A percentile compares a stretch with the other conserved stretches of the same genome.
These are phyloP conservation scores for Naegleria fowleri DNA, from an alignment of 208 protist genomes.

Conservation along the genomic window DNA sequence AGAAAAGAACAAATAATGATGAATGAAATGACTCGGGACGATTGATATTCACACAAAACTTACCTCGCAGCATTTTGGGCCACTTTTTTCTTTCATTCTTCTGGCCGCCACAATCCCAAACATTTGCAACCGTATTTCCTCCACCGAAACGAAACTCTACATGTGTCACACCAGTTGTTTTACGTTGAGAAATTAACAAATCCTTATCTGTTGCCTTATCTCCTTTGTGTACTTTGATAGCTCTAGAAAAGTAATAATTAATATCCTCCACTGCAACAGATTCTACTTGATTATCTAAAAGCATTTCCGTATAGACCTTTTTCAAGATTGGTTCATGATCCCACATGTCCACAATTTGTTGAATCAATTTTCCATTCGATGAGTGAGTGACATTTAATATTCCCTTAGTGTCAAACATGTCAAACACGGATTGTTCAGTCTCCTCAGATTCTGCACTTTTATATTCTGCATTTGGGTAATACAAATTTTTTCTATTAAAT, in stretches of 20 bases:
- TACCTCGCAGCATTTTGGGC: slow-evolving; percentile 28
- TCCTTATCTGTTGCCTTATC: neutral
- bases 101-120: slow-evolving; percentile 29
- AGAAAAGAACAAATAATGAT: slow-evolving; percentile 70
- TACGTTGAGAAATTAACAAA: neutral
- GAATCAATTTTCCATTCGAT: neutral
- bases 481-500: neutral
- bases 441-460: neutral
- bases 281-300: neutral
- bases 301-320: neutral
- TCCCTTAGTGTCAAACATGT: neutral
- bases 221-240: neutral
- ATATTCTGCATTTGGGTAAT: neutral
- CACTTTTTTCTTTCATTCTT: slow-evolving; percentile 42
- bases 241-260: neutral
- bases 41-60: no score
- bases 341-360: neutral
- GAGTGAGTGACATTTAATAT: neutral
- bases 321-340: neutral
- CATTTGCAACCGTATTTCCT: neutral
- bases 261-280: neutral
- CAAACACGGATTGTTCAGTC: neutral
- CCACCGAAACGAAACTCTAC: neutral
- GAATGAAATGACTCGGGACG: no score
- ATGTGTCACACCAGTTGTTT: neutral